phyloP scores from a whole-genome alignment of 306 rosid genomes.

The Vigna nakashimae region DNA sequence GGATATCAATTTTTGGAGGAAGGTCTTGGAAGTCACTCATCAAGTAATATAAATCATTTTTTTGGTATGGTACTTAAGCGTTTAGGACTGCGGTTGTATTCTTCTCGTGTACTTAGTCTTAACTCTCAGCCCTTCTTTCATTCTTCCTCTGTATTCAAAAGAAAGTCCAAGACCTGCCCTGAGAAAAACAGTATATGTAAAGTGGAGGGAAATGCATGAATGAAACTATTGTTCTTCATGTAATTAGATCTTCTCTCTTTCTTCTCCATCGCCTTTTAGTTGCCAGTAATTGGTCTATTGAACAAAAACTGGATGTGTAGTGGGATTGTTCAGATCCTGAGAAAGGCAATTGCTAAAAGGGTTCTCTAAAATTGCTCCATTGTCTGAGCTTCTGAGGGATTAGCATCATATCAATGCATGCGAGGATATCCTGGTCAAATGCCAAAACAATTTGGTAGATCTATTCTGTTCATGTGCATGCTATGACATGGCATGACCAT shows the following conservation, averaged over 20 bases:
- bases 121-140: not conserved
- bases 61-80: too few species aligned
- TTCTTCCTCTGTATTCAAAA: not conserved
- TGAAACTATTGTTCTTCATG: not conserved
- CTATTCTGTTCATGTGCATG: not conserved
- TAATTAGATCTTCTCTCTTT: not conserved
- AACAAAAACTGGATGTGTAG: not conserved
- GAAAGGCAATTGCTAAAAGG: constrained; percentile 16
- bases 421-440: not conserved
- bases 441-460: not conserved
- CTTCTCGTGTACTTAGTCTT: too few species aligned
- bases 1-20: too few species aligned
- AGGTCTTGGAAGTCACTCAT: too few species aligned
- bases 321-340: not conserved
- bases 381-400: not conserved
- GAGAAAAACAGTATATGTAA: not conserved
- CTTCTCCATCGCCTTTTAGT: not conserved
- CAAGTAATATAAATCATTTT: too few species aligned
- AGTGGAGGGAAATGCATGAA: not conserved
- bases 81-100: too few species aligned
- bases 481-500: not conserved
- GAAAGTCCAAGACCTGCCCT: not conserved
- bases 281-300: not conserved
- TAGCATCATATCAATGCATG: not conserved
- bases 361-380: not conserved